These are phyloP conservation scores for Tylopilus orsonianus DNA, from an alignment of 1,284 basidiomycete genomes.

Conservation along the genomic window DNA sequence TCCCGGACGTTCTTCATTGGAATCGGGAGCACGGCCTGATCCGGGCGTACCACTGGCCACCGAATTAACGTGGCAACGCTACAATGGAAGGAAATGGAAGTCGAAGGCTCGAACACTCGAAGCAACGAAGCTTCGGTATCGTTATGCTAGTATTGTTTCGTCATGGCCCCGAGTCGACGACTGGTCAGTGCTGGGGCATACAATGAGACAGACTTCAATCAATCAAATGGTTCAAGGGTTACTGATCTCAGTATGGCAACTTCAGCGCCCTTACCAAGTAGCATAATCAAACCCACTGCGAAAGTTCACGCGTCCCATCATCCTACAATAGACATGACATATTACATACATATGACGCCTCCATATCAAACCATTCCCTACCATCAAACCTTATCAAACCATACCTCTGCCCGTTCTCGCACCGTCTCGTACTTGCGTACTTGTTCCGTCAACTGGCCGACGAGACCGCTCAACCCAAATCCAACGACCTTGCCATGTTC, in stretches of 20 bases:
- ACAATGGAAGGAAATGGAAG: constrained; percentile 1
- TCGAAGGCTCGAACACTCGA: constrained; percentile 1
- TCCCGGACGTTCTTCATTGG: background rate
- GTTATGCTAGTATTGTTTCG: too few species aligned
- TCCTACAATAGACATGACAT: too few species aligned
- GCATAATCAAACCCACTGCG: too few species aligned
- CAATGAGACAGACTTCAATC: too few species aligned
- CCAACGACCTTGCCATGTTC: constrained; percentile 26
- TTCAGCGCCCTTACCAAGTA: too few species aligned
- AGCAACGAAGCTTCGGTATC: background rate
- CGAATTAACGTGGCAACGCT: too few species aligned
- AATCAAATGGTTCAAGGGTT: too few species aligned
- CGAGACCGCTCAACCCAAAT: constrained; percentile 25
- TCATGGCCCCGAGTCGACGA: too few species aligned
- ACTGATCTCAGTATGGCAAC: too few species aligned
- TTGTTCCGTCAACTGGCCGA: constrained; percentile 16
- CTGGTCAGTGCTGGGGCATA: too few species aligned
- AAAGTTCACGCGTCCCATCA: too few species aligned
- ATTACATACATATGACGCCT: background rate
- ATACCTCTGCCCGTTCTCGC: constrained; percentile 25
- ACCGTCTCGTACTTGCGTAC: constrained; percentile 14
- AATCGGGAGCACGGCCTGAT: background rate
- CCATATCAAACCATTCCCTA: background rate
- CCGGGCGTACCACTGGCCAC: background rate
- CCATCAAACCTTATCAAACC: constrained; percentile 28